These are phyloP conservation scores for Tetraselmis chui DNA, from an alignment of 139 green algal species.

Conservation along the genomic window DNA sequence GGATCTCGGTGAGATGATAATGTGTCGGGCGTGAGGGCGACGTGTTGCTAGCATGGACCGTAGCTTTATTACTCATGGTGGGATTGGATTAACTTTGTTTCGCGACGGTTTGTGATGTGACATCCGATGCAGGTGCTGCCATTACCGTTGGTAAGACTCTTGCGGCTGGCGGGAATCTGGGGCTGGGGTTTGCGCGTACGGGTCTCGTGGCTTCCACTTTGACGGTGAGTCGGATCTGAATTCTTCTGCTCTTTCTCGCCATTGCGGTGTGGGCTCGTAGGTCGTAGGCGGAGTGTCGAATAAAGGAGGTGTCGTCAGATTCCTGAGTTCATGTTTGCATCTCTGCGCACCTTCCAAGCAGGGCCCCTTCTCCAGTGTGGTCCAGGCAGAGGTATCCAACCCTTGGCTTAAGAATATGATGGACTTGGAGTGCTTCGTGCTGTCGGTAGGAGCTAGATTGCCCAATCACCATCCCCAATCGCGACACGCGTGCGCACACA, in stretches of 20 bases:
- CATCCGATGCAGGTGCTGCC: not conserved
- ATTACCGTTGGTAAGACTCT: constrained; percentile 1
- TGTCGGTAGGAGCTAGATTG: constrained; percentile 28
- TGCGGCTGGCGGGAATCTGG: not conserved
- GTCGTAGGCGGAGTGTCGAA: too few relatives aligned
- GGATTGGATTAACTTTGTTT: too few relatives aligned
- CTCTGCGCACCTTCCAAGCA: too few relatives aligned
- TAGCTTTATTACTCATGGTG: too few relatives aligned
- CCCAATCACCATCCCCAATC: too few relatives aligned
- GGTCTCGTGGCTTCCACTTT: not conserved
- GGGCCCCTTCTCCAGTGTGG: constrained; percentile 53
- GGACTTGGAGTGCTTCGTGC: constrained; percentile 80
- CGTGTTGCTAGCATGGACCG: too few relatives aligned
- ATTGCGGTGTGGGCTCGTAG: too few relatives aligned
- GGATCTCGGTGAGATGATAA: not conserved
- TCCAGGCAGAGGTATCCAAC: constrained; percentile 57
- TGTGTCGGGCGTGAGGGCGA: too few relatives aligned
- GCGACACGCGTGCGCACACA: too few relatives aligned
- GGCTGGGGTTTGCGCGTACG: not conserved
- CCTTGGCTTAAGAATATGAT: constrained; percentile 54
- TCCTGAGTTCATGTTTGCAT: too few relatives aligned
- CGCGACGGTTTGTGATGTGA: too few relatives aligned
- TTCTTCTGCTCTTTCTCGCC: not conserved
- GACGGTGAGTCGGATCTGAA: not conserved
- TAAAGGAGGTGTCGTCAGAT: too few relatives aligned